A percentile compares a stretch with the other conserved stretches of the same genome.
Conservation (phyloP, 805 yeast genomes). For the Maudiozyma pseudohumilis region DNA sequence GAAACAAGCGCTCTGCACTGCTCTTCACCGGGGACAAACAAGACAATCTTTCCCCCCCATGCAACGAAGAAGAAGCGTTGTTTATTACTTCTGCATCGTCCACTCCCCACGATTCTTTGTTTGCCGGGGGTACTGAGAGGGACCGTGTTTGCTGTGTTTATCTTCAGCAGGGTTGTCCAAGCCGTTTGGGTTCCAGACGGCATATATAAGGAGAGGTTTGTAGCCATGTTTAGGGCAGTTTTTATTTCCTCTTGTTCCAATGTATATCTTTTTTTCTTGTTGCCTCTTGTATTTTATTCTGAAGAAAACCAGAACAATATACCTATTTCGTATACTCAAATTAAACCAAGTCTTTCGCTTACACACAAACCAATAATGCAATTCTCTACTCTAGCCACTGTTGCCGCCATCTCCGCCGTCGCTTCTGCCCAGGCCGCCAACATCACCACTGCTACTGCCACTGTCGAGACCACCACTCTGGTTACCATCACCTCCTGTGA, state of each 20-base stretch:
- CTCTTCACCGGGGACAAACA: too few species aligned
- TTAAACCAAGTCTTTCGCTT: constrained; percentile 25
- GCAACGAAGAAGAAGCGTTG: too few species aligned
- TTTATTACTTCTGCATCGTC: too few species aligned
- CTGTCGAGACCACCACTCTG: constrained; percentile 25
- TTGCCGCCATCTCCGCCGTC: constrained; percentile 28
- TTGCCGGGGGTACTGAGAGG: too few species aligned
- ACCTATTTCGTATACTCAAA: constrained; percentile 1
- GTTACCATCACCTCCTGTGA: constrained; percentile 32
- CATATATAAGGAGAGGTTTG: not conserved
- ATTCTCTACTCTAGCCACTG: constrained; percentile 32
- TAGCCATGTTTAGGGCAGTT: not conserved
- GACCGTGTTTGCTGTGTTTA: too few species aligned
- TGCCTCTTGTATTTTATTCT: not conserved
- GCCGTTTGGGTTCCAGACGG: too few species aligned
- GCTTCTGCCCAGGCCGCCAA: constrained; percentile 14
- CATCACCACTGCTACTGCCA: constrained; percentile 17
- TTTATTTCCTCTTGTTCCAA: not conserved
- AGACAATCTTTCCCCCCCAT: too few species aligned
- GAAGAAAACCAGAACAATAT: not conserved
- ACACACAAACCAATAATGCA: constrained; percentile 24
- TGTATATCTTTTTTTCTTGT: not conserved
- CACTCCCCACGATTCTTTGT: too few species aligned
- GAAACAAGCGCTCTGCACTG: too few species aligned
- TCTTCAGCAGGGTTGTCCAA: too few species aligned